Evolutionary conservation across 495 filamentous ascomycete species (phyloP), one percentile per base, ranked within the genome.

Genomic region (Corynascus novoguineensis): DNA sequence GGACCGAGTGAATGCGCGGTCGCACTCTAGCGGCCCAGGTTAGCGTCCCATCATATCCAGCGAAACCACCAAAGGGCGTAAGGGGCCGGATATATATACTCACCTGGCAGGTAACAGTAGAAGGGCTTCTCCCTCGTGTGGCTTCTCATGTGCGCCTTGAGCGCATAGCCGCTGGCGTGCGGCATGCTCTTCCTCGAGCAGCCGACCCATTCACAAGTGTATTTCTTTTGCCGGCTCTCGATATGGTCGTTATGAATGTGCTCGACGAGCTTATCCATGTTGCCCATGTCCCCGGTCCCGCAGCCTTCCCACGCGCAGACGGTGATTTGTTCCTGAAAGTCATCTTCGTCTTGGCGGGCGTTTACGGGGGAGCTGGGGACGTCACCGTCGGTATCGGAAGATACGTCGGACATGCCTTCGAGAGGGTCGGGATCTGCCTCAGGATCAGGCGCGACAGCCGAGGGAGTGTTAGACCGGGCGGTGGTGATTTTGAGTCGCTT

Each of bases 121-220:
- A 97, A 98, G 0, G 93, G 93, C 72, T 98, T 98, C 75, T 98
- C 95, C 69, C 91, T 83, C 1, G 93, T 98, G 73, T 98, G 93
- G 66, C 90, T 96, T 68, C 93, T 74, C 91, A 97, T 97, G 72
- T 98, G 93, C 24, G 95, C 93, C 66, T 90, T 87, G 58, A 98
- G 75, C 14, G 93, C 93, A 73, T 98, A 98, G 11, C 88, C 95
- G 64, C 89, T 95, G 5, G 92, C 92, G 73, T 98, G 93, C 15
- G 88, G 83, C 73, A 89, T 81, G 48, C 90, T 89, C 75, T 96
- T 96, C 47, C 91, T 76, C 53, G 74, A 77, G 68, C 93, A 98
- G 55, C 92, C 92, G 24, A 78, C 81, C 93, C 93, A 98, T 71
- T 97, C 91, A 72, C 93, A 98, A 10, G 87, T 86, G 70, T 97